Evolutionary conservation across 2,329 filamentous ascomycete genomes (phyloP).

Genomic region (Fusarium algeriense): DNA sequence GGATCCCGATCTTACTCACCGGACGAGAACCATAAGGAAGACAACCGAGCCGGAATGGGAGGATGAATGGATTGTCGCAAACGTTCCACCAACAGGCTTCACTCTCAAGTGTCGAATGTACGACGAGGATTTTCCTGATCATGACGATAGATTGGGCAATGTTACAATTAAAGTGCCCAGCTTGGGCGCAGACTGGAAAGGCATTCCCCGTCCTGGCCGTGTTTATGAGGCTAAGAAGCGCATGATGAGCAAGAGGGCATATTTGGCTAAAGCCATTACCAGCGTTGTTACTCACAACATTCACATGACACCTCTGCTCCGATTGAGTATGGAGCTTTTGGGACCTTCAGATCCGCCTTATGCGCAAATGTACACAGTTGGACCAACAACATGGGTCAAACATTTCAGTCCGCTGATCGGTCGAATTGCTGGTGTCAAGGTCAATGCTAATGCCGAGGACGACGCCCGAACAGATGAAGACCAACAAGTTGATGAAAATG

Average conservation of each 20-base stretch:
- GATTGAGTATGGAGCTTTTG: slow-evolving; percentile 81
- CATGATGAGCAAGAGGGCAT: slow-evolving; percentile 88
- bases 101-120: slow-evolving; percentile 86
- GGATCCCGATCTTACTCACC: slow-evolving; percentile 79
- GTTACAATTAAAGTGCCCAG: slow-evolving; percentile 75
- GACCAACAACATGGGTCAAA: slow-evolving; percentile 79
- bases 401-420: slow-evolving; percentile 93
- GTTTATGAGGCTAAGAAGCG: slow-evolving; percentile 83
- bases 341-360: slow-evolving; percentile 77
- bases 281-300: slow-evolving; percentile 70
- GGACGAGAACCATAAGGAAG: slow-evolving; percentile 80
- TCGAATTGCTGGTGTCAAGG: slow-evolving; percentile 78
- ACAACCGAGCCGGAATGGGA: slow-evolving; percentile 85
- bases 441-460: slow-evolving; percentile 69
- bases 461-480: slow-evolving; percentile 50
- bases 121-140: slow-evolving; percentile 89
- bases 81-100: slow-evolving; percentile 85
- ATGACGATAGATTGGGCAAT: slow-evolving; percentile 89
- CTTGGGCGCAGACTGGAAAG: slow-evolving; percentile 75
- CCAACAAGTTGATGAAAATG: slow-evolving; percentile 36
- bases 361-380: slow-evolving; percentile 82
- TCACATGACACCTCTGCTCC: slow-evolving; percentile 77
- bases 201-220: slow-evolving; percentile 69
- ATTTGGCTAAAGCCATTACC: slow-evolving; percentile 77
- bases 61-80: slow-evolving; percentile 87